Conservation (phyloP, 768 basidiomycete species). For the Rubroboletus satanas region DNA sequence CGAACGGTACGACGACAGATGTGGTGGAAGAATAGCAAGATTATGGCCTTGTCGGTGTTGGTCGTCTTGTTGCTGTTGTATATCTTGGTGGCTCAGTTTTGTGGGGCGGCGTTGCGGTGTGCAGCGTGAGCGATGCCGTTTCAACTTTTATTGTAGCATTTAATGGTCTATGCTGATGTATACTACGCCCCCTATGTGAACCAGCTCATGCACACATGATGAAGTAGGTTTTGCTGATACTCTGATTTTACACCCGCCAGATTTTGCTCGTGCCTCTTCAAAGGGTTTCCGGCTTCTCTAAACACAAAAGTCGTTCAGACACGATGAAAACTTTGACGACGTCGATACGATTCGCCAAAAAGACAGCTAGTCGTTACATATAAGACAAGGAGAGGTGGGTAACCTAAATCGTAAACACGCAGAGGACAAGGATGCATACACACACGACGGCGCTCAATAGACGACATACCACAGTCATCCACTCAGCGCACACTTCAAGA, state of each 20-base stretch:
- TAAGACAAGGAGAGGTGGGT: conserved; percentile 7
- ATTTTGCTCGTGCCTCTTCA: not conserved
- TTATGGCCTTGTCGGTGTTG: conserved; percentile 60
- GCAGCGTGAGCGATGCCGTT: conserved; percentile 16
- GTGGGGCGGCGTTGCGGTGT: conserved; percentile 78
- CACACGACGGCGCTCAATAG: not conserved
- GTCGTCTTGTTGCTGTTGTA: conserved; percentile 77
- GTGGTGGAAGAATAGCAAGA: conserved; percentile 85
- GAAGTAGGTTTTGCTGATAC: not conserved
- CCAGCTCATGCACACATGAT: not conserved
- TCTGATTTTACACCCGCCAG: not conserved
- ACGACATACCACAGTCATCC: not conserved
- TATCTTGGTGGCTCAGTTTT: conserved; percentile 84
- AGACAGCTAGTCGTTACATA: conserved; percentile 9
- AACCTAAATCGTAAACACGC: conserved; percentile 13
- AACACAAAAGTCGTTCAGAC: not conserved
- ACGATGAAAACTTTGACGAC: too few relatives aligned
- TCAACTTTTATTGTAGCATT: conserved; percentile 7
- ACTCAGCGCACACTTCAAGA: not conserved
- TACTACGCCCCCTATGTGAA: not conserved
- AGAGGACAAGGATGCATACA: not conserved
- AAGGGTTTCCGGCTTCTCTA: too few relatives aligned
- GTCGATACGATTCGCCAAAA: not conserved
- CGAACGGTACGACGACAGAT: conserved; percentile 77
- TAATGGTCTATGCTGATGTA: conserved; percentile 8